phyloP scores from a whole-genome alignment of 331 rosid species.

The Acacia pycnantha region DNA sequence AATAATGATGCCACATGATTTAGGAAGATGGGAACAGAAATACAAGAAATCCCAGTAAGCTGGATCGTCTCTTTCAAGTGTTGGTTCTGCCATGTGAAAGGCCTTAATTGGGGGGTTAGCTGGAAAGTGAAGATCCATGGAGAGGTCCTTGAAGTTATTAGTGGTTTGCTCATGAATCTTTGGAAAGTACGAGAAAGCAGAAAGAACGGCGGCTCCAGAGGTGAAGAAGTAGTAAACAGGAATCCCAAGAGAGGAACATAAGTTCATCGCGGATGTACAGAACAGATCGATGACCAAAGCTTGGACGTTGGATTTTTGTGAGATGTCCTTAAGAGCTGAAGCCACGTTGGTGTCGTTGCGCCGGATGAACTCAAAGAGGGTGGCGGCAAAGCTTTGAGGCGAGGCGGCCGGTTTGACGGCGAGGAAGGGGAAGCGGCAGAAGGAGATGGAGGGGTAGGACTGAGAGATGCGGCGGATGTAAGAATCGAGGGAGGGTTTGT shows the following conservation, averaged over 20 bases:
- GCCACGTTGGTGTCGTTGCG: slow-evolving; percentile 28
- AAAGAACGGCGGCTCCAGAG: slow-evolving; percentile 45
- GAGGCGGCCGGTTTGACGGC: background rate
- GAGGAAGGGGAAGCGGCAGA: slow-evolving; percentile 40
- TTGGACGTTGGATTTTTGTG: background rate
- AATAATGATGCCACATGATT: background rate
- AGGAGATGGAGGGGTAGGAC: slow-evolving; percentile 48
- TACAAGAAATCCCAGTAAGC: slow-evolving; percentile 38
- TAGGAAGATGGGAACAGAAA: slow-evolving; percentile 23
- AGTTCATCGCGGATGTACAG: slow-evolving; percentile 38
- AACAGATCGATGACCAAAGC: slow-evolving; percentile 55
- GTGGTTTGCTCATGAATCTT: background rate
- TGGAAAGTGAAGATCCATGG: slow-evolving; percentile 33
- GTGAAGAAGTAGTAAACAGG: slow-evolving; percentile 55
- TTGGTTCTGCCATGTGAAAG: slow-evolving; percentile 34
- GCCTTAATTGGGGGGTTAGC: slow-evolving; percentile 38
- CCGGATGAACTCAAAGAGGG: slow-evolving; percentile 26
- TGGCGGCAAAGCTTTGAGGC: background rate
- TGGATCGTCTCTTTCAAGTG: slow-evolving; percentile 39
- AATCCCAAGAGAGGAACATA: slow-evolving; percentile 20
- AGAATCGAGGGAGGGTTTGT: slow-evolving; percentile 34
- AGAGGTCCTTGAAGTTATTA: slow-evolving; percentile 42
- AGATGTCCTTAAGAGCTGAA: slow-evolving; percentile 29
- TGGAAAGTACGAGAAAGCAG: slow-evolving; percentile 34
- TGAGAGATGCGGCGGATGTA: background rate